Percentiles rank a stretch among this genome's conserved stretches.
phyloP scores from a whole-genome alignment of 345 rosid genomes.

The Lepidium africanum region DNA sequence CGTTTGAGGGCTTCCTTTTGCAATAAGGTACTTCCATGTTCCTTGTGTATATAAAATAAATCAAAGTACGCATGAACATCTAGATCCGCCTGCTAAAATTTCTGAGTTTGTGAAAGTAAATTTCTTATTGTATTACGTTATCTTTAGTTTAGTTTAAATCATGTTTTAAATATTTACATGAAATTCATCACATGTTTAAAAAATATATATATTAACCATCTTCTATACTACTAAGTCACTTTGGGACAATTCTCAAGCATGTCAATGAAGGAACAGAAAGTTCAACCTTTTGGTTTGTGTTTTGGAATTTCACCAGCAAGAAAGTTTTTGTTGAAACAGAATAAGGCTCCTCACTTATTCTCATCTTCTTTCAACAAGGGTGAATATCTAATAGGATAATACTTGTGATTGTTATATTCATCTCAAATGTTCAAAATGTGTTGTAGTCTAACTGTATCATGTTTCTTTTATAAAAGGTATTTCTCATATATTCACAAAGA shows the following conservation, averaged over 20 bases:
- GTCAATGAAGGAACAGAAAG: conserved; percentile 98
- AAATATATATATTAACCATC: not conserved
- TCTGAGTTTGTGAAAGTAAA: conserved; percentile 86
- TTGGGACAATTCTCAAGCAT: conserved; percentile 74
- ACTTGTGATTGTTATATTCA: not conserved
- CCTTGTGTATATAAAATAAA: conserved; percentile 70
- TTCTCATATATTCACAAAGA: no score
- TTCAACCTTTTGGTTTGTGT: conserved; percentile 89
- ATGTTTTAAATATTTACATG: not conserved
- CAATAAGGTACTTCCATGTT: conserved; percentile 90
- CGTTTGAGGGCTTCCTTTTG: conserved; percentile 82
- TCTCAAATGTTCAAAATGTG: not conserved
- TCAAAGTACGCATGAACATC: conserved; percentile 88
- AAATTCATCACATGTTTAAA: not conserved
- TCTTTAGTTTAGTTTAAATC: not conserved
- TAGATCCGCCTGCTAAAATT: conserved; percentile 69
- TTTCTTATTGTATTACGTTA: not conserved
- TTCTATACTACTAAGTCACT: conserved; percentile 31
- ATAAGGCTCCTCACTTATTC: conserved; percentile 88
- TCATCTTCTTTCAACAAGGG: conserved; percentile 64
- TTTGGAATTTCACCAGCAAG: conserved; percentile 78
- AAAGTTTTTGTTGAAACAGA: conserved; percentile 48
- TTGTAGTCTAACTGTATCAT: conserved; percentile 12
- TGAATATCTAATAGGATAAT: conserved; percentile 3
- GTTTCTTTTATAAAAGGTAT: no score